Conservation (phyloP, 2,329 filamentous ascomycete genomes). For the Ophiocordyceps robertsii region DNA sequence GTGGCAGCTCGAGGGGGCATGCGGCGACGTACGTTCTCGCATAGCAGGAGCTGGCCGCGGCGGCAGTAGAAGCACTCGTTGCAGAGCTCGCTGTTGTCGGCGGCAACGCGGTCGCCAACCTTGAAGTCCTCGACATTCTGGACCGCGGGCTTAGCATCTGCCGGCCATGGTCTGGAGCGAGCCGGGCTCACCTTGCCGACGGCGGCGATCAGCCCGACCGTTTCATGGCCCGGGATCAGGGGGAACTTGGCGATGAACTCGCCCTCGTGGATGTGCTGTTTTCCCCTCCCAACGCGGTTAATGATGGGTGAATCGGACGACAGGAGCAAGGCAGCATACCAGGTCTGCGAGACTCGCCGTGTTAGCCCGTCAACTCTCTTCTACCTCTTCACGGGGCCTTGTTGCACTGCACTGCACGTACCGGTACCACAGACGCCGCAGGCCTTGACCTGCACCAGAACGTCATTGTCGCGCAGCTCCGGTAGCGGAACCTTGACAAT, state of each 20-base stretch:
- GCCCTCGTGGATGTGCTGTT: constrained; percentile 49
- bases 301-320: neutral
- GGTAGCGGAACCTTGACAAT: constrained; percentile 51
- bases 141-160: neutral
- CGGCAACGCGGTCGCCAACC: constrained; percentile 50
- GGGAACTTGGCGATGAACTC: constrained; percentile 54
- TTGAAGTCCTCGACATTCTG: constrained; percentile 44
- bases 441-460: constrained; percentile 54
- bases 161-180: too few relatives aligned
- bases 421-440: constrained; percentile 50
- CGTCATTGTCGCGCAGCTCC: constrained; percentile 42
- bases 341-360: constrained; percentile 17
- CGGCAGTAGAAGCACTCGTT: constrained; percentile 63
- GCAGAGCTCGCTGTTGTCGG: constrained; percentile 54
- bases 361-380: neutral
- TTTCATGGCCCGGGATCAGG: constrained; percentile 55
- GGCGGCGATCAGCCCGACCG: constrained; percentile 49
- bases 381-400: neutral
- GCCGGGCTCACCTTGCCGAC: constrained; percentile 25
- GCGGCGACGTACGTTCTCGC: constrained; percentile 36
- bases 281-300: neutral
- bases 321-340: constrained; percentile 12
- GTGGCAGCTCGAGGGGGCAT: neutral
- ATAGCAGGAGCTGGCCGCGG: constrained; percentile 52
- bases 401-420: constrained; percentile 14